Conservation (phyloP, 805 yeast species). For the Saccharomyces kudriavzevii region DNA sequence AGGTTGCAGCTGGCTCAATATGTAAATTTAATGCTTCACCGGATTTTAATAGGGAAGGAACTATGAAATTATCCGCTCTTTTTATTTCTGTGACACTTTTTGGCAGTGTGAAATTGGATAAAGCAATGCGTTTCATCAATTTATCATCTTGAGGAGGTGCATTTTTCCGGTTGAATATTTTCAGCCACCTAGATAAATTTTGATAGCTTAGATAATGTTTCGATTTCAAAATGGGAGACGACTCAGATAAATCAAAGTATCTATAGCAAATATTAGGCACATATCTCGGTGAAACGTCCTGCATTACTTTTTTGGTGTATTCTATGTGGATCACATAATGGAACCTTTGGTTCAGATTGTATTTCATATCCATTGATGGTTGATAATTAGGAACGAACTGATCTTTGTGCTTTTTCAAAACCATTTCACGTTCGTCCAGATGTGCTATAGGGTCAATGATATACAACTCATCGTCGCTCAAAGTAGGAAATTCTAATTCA, state of each 20-base stretch:
- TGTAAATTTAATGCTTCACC: conserved; percentile 6
- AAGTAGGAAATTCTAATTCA: conserved; percentile 8
- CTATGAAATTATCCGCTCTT: conserved; percentile 14
- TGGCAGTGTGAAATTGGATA: conserved; percentile 13
- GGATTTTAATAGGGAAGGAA: conserved; percentile 7
- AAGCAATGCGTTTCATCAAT: conserved; percentile 5
- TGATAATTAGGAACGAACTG: conserved; percentile 7
- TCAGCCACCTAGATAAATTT: conserved; percentile 2
- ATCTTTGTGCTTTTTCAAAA: conserved; percentile 6
- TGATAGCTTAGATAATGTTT: conserved; percentile 6
- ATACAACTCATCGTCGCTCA: conserved; percentile 5
- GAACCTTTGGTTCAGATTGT: conserved; percentile 11
- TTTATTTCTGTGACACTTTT: conserved; percentile 8
- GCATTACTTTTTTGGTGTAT: conserved; percentile 3
- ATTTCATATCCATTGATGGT: conserved; percentile 3
- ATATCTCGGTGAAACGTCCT: conserved; percentile 22
- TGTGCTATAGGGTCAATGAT: conserved; percentile 22
- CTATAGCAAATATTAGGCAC: conserved; percentile 13
- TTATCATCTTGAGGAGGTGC: neutral
- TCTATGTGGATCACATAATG: conserved; percentile 13
- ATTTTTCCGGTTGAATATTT: neutral
- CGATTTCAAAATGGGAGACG: conserved; percentile 4
- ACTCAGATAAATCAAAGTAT: conserved; percentile 7
- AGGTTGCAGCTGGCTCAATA: conserved; percentile 1
- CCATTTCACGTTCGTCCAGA: conserved; percentile 10